A percentile compares a stretch with the other conserved stretches of the same genome.
phyloP scores from a whole-genome alignment of 495 filamentous ascomycete species.

The Aspergillus egyptiacus region DNA sequence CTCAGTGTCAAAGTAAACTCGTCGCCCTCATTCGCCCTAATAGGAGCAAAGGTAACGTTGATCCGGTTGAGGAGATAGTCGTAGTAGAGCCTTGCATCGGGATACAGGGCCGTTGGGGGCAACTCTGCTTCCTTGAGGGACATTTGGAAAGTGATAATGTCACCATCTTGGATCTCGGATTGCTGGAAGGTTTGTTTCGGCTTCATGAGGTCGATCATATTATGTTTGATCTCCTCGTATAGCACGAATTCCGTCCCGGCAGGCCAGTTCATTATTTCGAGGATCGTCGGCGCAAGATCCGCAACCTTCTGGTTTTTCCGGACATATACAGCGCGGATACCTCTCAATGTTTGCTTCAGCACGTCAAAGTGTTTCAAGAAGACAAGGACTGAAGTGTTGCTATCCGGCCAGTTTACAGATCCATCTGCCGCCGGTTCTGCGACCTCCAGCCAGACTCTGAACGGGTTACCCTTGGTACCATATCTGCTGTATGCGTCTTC shows the following conservation, averaged over 20 bases:
- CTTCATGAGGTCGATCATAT: conserved; percentile 94
- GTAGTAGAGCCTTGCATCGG: conserved; percentile 78
- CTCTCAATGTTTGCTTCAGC: conserved; percentile 63
- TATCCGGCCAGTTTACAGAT: conserved; percentile 61
- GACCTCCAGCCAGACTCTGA: conserved; percentile 82
- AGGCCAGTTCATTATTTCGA: conserved; percentile 85
- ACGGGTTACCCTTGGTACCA: conserved; percentile 62
- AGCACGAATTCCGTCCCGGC: conserved; percentile 54
- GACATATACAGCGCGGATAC: conserved; percentile 77
- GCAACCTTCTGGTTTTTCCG: conserved; percentile 78
- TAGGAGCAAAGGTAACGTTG: conserved; percentile 49
- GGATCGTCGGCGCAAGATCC: conserved; percentile 75
- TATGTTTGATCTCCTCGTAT: conserved; percentile 97
- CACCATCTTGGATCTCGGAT: conserved; percentile 93
- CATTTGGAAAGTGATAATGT: conserved; percentile 92
- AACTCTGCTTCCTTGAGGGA: conserved; percentile 56
- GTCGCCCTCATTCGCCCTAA: conserved; percentile 37
- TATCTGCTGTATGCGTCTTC: conserved; percentile 70
- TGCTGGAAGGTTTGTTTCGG: conserved; percentile 79
- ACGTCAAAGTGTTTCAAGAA: conserved; percentile 92
- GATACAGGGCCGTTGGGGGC: conserved; percentile 39
- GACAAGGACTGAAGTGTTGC: conserved; percentile 63
- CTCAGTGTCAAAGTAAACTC: conserved; percentile 71
- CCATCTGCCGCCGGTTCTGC: conserved; percentile 62
- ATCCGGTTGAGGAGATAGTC: conserved; percentile 85